Base-by-base conservation (phyloP, 192 early-diverging fungal species). In the Umbelopsis vinacea region DNA sequence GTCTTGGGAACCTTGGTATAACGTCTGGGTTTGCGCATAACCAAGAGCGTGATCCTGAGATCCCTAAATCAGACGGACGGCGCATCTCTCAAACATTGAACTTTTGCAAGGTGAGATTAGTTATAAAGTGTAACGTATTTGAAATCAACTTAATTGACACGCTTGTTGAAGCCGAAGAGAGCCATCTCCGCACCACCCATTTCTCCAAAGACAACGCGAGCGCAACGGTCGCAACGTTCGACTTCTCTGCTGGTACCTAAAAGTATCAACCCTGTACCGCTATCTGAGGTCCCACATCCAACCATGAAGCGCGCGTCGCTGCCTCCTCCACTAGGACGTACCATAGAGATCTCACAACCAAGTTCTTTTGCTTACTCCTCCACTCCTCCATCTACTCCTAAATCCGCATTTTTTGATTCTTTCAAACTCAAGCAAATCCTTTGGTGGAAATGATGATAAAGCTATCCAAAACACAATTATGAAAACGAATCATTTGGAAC, bases 301-400 rank as follows among this genome's bases (percentile, higher is more conserved):
- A 26, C 14, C 38, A 14, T 19, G 10, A 38, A 63, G 3, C 23
- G 57, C 12, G 3, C 17, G 5, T 63, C 57, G 17, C 11, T 35
- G 2, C 57, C 57, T 37, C 57, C 57, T 63, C 57, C 33, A 63
- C 14, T 35, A 6, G 17, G 57, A 35, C 57, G 57, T 33, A 19
- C 7, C 17, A 26, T 63, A 63, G 57, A 63, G 33, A 63, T 63
- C 12, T 63, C 57, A 17, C 57, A 63, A 37, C 57, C 57, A 6
- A 71, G 66, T 69, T 71, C 52, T 69, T 54, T 47, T 69, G 55
- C 52, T n/a, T 71, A 47, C 70, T 71, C 55, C 70, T 71, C 48
- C 10, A 47, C 48, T 21, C 46, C 68, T 23, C 46, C 70, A 69
- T 46, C 72, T 6, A 55, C 67, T 8, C 48, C 73, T 11, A 74